Conservation (phyloP, 805 yeast genomes). For the Cyberlindnera suaveolens region DNA sequence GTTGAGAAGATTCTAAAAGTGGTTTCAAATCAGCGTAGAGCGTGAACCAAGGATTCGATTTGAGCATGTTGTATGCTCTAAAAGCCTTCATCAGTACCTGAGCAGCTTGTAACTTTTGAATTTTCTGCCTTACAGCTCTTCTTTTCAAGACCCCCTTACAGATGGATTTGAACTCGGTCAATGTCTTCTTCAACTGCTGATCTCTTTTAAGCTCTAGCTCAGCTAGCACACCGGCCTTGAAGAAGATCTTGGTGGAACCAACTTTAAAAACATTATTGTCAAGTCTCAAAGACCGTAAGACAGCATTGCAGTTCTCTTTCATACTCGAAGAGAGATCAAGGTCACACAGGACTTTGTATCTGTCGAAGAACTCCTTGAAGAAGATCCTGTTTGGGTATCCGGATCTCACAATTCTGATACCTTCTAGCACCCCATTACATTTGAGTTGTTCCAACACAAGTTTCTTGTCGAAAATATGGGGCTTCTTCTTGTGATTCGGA, state of each 20-base stretch:
- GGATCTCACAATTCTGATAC: slow-evolving; percentile 92
- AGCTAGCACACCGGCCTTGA: slow-evolving; percentile 95
- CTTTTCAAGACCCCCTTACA: slow-evolving; percentile 63
- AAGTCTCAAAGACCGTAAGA: slow-evolving; percentile 57
- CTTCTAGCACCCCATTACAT: slow-evolving; percentile 97
- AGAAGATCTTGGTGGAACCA: slow-evolving; percentile 90
- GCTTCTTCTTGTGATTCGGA: slow-evolving; percentile 73
- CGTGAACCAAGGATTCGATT: slow-evolving; percentile 72
- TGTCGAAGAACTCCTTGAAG: slow-evolving; percentile 68
- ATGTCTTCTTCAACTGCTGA: slow-evolving; percentile 43
- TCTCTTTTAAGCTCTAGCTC: slow-evolving; percentile 78
- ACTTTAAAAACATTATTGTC: slow-evolving; percentile 79
- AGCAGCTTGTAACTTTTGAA: slow-evolving; percentile 66
- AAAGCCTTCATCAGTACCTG: slow-evolving; percentile 61
- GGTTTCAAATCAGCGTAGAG: slow-evolving; percentile 72
- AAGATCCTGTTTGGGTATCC: slow-evolving; percentile 93
- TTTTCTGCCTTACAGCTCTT: slow-evolving; percentile 34
- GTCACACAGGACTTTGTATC: slow-evolving; percentile 58
- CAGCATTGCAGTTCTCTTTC: slow-evolving; percentile 63
- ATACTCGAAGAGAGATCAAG: slow-evolving; percentile 35
- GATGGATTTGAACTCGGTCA: slow-evolving; percentile 57
- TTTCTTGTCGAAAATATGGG: slow-evolving; percentile 64
- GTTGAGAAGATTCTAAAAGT: slow-evolving; percentile 56
- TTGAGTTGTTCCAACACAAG: slow-evolving; percentile 84
- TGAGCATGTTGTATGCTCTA: slow-evolving; percentile 39